These are phyloP conservation scores for Cynara cardunculus DNA, from an alignment of 129 eudicot genomes.

Conservation along the genomic window DNA sequence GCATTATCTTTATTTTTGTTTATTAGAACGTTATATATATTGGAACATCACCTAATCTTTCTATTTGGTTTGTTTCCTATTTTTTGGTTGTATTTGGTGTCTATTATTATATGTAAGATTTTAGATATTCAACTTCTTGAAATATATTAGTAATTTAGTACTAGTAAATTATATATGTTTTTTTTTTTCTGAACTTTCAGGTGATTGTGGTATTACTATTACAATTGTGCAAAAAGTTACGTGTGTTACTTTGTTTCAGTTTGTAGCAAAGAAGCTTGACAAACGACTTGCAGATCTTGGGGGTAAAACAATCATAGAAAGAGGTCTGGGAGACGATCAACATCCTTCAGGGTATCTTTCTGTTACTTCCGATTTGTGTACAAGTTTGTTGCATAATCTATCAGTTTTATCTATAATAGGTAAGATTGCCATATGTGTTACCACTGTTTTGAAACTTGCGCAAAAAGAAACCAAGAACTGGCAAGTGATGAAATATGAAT, in stretches of 20 bases:
- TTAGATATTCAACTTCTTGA: not conserved
- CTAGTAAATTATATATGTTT: not conserved
- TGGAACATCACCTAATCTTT: not conserved
- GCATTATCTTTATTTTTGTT: not conserved
- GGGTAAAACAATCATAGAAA: conserved; percentile 62
- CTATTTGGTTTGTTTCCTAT: not conserved
- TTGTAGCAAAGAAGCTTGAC: conserved; percentile 95
- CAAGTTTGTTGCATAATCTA: not conserved
- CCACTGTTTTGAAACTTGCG: not conserved
- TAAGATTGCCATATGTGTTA: no score
- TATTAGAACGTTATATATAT: not conserved
- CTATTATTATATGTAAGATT: not conserved
- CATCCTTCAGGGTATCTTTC: conserved; percentile 86
- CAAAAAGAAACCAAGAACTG: no score
- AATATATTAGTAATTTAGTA: not conserved
- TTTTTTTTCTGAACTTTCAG: not conserved
- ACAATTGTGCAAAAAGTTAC: not conserved
- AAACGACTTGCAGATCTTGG: conserved; percentile 90
- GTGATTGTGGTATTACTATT: not conserved
- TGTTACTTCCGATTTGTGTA: not conserved
- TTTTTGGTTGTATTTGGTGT: not conserved
- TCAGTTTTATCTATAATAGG: not conserved
- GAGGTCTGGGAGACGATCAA: conserved; percentile 98
- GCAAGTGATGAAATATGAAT: no score
- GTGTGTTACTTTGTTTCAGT: conserved; percentile 41